Conservation (phyloP, 1,139 yeast species). For the Zygotorulaspora mrakii region DNA sequence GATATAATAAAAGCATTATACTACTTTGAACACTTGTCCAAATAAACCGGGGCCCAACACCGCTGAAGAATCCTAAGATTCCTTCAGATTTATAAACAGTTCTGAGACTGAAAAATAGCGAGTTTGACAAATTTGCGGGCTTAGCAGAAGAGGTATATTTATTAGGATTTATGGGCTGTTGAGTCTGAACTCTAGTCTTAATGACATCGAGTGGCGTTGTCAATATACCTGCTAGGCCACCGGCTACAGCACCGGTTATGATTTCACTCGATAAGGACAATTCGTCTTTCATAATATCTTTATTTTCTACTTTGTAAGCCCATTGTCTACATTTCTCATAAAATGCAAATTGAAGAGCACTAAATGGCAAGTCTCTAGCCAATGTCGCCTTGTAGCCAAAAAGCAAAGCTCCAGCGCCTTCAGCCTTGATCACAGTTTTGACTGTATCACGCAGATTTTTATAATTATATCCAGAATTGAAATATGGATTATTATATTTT, state of each 20-base stretch:
- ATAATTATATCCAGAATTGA: constrained; percentile 84
- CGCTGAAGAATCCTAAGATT: constrained; percentile 73
- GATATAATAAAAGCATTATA: constrained; percentile 87
- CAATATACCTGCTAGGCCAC: constrained; percentile 85
- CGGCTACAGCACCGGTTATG: constrained; percentile 90
- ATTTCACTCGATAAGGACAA: constrained; percentile 63
- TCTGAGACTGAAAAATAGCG: constrained; percentile 61
- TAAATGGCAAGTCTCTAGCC: constrained; percentile 86
- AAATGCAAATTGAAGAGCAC: constrained; percentile 93
- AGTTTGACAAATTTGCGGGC: constrained; percentile 41
- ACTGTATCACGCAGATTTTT: constrained; percentile 67
- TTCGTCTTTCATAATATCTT: constrained; percentile 34
- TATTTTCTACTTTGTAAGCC: constrained; percentile 44
- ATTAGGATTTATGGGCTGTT: constrained; percentile 30
- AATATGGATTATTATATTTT: constrained; percentile 70
- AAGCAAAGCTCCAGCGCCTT: constrained; percentile 73
- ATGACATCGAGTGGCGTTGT: constrained; percentile 90
- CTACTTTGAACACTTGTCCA: constrained; percentile 98
- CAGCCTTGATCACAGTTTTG: constrained; percentile 55
- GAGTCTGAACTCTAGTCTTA: constrained; percentile 90
- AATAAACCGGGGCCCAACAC: constrained; percentile 92
- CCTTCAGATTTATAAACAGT: constrained; percentile 76
- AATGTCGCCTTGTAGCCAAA: constrained; percentile 93
- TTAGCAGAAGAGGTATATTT: constrained; percentile 25
- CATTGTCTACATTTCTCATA: constrained; percentile 76